Percentiles rank a stretch among this genome's conserved stretches.
Conservation (phyloP, 1,284 basidiomycete genomes). For the Ustilago cynodontis region DNA sequence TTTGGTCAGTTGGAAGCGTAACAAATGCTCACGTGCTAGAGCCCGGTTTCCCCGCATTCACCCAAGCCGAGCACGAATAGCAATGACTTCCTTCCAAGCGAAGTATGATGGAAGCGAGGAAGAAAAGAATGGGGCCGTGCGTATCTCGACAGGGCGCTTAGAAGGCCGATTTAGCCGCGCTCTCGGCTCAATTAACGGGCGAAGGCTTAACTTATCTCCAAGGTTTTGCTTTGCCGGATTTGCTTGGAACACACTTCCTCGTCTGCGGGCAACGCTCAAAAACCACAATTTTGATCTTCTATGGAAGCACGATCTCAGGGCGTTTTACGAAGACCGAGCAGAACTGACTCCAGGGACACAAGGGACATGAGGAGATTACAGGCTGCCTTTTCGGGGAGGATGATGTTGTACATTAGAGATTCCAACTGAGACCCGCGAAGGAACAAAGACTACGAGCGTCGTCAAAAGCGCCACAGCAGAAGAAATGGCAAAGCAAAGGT, state of each 20-base stretch:
- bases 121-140: slow-evolving; percentile 12
- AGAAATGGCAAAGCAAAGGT: not conserved
- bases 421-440: no score
- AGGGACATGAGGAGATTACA: no score
- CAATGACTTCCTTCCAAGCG: not conserved
- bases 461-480: no score
- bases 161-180: slow-evolving; percentile 3
- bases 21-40: not conserved
- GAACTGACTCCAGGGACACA: no score
- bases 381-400: not conserved
- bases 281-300: no score
- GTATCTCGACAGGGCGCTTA: slow-evolving; percentile 22
- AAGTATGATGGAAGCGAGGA: not conserved
- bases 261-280: no score
- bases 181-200: not conserved
- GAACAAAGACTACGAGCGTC: no score
- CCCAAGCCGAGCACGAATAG: not conserved
- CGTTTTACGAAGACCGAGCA: no score
- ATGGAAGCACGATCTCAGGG: no score
- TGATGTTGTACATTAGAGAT: not conserved
- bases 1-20: no score
- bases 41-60: slow-evolving; percentile 1
- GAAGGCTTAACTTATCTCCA: not conserved
- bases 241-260: no score
- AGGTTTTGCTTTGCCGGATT: no score